A percentile compares a stretch with the other conserved stretches of the same genome.
phyloP scores from a whole-genome alignment of 2,329 filamentous ascomycete species.

The Claviceps citrina region DNA sequence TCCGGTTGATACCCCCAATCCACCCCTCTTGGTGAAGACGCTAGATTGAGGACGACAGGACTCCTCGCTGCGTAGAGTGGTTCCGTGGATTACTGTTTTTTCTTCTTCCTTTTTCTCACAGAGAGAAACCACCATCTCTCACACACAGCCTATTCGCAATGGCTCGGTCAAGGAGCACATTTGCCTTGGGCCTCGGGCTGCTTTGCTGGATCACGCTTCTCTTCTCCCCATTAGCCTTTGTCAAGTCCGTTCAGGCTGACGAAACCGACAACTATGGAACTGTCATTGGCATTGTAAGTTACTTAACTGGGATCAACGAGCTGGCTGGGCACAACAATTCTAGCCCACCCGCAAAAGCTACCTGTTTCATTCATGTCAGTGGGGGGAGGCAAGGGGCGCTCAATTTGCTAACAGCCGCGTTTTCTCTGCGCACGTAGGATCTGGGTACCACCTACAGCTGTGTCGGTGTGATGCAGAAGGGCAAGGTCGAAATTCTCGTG shows the following conservation, averaged over 20 bases:
- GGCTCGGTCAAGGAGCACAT: constrained; percentile 48
- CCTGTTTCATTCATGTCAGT: not conserved
- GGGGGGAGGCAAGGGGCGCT: too few species aligned
- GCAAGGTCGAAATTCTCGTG: constrained; percentile 87
- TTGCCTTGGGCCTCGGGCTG: constrained; percentile 71
- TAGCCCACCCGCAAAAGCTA: not conserved
- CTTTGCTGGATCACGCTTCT: constrained; percentile 85
- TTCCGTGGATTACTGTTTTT: too few species aligned
- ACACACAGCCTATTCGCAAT: constrained; percentile 20
- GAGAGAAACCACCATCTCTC: too few species aligned
- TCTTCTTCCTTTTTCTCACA: constrained; percentile 9
- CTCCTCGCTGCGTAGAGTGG: constrained; percentile 15
- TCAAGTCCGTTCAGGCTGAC: constrained; percentile 59
- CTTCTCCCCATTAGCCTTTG: constrained; percentile 73
- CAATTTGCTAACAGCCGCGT: not conserved
- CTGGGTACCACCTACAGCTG: constrained; percentile 80
- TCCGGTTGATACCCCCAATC: constrained; percentile 15
- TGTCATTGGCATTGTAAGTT: constrained; percentile 78
- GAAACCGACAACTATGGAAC: constrained; percentile 69
- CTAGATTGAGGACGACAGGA: constrained; percentile 16
- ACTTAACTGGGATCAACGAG: too few species aligned
- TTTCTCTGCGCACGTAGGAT: constrained; percentile 31
- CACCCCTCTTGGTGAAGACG: constrained; percentile 14
- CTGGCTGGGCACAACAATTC: too few species aligned
- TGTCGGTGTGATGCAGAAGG: constrained; percentile 90